Evolutionary conservation across 1,139 yeast species (phyloP), one percentile per base, ranked within the genome.

Genomic region (Waltiozyma sp.): DNA sequence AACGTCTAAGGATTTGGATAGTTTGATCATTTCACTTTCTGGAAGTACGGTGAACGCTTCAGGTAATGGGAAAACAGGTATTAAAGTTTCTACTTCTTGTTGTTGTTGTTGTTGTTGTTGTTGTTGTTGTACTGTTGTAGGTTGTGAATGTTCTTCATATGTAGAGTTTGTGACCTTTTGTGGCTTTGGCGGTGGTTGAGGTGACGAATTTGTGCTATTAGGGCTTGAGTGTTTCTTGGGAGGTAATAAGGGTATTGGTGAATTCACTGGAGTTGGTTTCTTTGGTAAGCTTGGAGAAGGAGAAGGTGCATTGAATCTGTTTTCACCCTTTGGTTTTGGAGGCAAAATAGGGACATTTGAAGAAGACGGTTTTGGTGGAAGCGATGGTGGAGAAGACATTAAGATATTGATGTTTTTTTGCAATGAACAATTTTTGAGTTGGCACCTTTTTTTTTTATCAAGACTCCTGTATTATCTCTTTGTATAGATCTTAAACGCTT

Each of bases 41-140:
- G 64, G 57, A 4, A 64, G 45, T 44, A 42, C 37, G 45, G 56
- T 40, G 46, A 61, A 45, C 41, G 56, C 35, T 44, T 48, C 47
- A 40, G 58, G 47, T 35, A 56, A 40, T 38, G 53, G 42, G 26
- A 47, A 39, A 11, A 28, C 10, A 14, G 49, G 38, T 2, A 48
- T 26, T 40, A 37, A 38, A 11, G 28, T 42, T 7, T 37, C 40
- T 4, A 26, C n/a, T 26, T 7, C 28, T 26, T 7, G 28, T 13
- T 16, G 11, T 38, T 23, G 21, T 38, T 28, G 21, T 4, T 34
- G 40, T 28, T 40, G 40, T 23, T 15, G 36, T 28, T 11, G 39
- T 26, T 9, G 36, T n/a, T 26, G 33, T 33, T 16, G 42, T 15
- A 38, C 26, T n/a, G 16, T n/a, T 34, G 37, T n/a, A 34, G 19